Base-by-base conservation (phyloP, 1,139 yeast species). In the Suhomyces maxii region DNA sequence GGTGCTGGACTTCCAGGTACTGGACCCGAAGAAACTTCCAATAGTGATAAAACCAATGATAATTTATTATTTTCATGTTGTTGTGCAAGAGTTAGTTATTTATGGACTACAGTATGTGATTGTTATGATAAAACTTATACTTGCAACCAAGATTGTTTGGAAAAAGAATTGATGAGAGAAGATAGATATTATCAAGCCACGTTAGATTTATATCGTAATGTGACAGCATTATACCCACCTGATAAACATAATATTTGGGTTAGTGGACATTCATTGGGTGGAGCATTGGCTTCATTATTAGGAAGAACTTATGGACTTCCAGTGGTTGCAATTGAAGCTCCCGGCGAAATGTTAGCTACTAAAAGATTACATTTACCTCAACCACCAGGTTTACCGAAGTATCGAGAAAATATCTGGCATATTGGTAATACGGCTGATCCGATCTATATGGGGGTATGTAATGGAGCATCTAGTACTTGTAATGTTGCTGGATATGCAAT, bases 351-450 rank as follows among this genome's bases (percentile, higher is more conserved):
- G 64, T 69, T 95, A 47, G 95, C 99, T 0, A 79, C 93, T 0
- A 77, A 76, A 55, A 76, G 99, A 54, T 72, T 93, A 39, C 98
- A 91, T 67, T 75, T 93, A 47, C 99, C 99, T 0, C 79, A 80
- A 67, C 96, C 97, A 2, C 99, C 99, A 0, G 97, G 97, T 1
- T 65, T 89, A 14, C 96, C 98, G 0, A 69, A 75, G 13, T 80
- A 84, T 59, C 71, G 80, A 65, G 97, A 91, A 58, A 86, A 89
- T 54, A 80, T 95, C 14, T 93, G 96, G 95, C 97, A 95, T 62
- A 71, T 93, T 62, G 99, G 99, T 7, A 93, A 93, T 63, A 93
- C 96, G 1, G 99, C 97, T 0, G 99, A 93, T 63, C 99, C 99
- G 1, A 88, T 93, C 6, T 93, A 77, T 59, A 87, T 91, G 95